Base-by-base conservation (phyloP, 306 rosid genomes). In the Quillaja saponaria region DNA sequence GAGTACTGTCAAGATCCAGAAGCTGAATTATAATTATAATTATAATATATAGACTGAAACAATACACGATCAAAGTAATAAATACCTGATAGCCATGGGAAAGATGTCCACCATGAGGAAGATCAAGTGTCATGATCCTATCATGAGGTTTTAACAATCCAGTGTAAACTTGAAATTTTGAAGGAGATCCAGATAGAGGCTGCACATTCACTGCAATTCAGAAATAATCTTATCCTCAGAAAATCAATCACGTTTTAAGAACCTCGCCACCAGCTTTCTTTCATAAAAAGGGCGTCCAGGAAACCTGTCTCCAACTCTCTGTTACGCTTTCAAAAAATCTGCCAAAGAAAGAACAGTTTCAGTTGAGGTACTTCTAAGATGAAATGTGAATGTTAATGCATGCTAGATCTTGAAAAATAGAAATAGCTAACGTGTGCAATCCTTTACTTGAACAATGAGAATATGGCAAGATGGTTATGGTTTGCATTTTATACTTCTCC, bases 51-150 rank as follows among this genome's bases (percentile, higher is more conserved):
- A 15, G n/a, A 35, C 41, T 48, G 47, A 45, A 59, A 12, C 10
- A 59, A 64, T 13, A 48, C n/a, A 53, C 35, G 39, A 35, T 59
- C 35, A 34, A 70, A 50, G 10, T 60, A 71, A 18, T 17, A 47
- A 61, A 42, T 40, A 88, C 97, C 97, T 94, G 99, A 68, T 94
- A 94, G 33, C 99, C 99, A 63, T 94, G 99, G 73, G 99, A 94
- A 75, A 94, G 99, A 89, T 94, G 99, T n/a, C 99, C 99, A 17
- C 99, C 99, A 46, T 94, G 99, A 74, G 97, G 99, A 78, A 94
- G 99, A 80, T 94, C 99, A 33, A 94, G 99, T 21, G 99, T 97
- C 99, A 94, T 94, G 79, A 94, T 94, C 80, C 99, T 82, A 0
- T 94, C 99, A 71, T 89, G 99, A 39, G 99, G 97, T 78, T 94